phyloP scores from a whole-genome alignment of 202 grass and related monocot species.

The Setaria italica region DNA sequence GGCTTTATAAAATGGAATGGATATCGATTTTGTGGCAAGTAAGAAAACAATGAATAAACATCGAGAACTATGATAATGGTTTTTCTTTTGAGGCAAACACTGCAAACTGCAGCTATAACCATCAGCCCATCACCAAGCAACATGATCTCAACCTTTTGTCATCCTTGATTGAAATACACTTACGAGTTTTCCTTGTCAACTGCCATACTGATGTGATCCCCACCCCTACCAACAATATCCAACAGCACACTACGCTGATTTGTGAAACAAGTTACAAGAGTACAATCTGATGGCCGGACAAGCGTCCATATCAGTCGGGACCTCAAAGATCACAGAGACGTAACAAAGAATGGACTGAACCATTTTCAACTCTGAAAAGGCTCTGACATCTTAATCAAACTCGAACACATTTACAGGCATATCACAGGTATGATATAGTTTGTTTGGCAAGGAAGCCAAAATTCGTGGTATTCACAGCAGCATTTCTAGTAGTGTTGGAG shows the following conservation, averaged over 20 bases:
- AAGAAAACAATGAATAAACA: not conserved
- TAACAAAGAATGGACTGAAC: not conserved
- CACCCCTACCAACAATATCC: not conserved
- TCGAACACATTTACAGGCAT: not conserved
- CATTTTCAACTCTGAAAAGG: not conserved
- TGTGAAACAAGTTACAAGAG: not conserved
- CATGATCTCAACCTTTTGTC: not conserved
- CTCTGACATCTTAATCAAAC: not conserved
- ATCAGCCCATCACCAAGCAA: constrained; percentile 4
- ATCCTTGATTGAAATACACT: not conserved
- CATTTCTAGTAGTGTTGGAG: not conserved
- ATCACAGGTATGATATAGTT: not conserved
- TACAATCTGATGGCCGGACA: constrained; percentile 10
- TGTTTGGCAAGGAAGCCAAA: not conserved
- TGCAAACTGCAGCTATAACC: not conserved
- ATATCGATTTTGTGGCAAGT: not conserved
- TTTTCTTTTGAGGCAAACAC: not conserved
- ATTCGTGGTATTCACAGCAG: not conserved
- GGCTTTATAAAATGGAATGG: not conserved
- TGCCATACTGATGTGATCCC: not conserved
- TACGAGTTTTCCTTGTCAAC: not conserved
- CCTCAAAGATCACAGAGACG: not conserved
- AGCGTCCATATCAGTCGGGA: not conserved
- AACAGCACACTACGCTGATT: not conserved
- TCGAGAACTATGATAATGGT: not conserved